phyloP scores from a whole-genome alignment of 352 stramenopile genomes.

The Halophytophthora batemanensis region DNA sequence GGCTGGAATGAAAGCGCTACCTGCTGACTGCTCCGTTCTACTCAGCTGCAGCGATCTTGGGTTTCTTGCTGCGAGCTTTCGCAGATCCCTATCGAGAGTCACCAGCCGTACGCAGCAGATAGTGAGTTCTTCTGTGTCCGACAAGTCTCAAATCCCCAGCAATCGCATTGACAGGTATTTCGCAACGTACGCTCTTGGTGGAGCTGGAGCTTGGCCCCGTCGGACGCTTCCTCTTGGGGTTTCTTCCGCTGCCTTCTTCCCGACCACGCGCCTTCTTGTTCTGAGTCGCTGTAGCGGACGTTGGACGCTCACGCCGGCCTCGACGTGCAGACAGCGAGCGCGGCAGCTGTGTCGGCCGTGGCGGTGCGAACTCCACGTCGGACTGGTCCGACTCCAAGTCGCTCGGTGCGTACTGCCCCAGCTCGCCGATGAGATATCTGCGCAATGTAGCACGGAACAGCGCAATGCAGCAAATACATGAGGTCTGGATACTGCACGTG shows the following conservation, averaged over 20 bases:
- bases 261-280: not conserved
- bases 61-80: slow-evolving; percentile 8
- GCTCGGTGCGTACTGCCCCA: slow-evolving; percentile 34
- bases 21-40: not conserved
- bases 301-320: not conserved
- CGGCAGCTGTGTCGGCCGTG: not conserved
- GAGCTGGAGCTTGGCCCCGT: not conserved
- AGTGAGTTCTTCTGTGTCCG: not conserved
- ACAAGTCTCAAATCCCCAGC: no score
- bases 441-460: not conserved
- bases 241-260: not conserved
- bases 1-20: not conserved
- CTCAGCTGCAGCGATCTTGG: slow-evolving; percentile 13
- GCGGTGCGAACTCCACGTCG: slow-evolving; percentile 23
- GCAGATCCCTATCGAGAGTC: not conserved
- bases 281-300: not conserved
- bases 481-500: not conserved
- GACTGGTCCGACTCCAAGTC: slow-evolving; percentile 53
- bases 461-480: not conserved
- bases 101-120: not conserved
- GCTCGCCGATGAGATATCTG: slow-evolving; percentile 38
- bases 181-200: slow-evolving; percentile 7
- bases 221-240: slow-evolving; percentile 1
- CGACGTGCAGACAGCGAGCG: not conserved
- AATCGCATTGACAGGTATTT: no score